Evolutionary conservation across 345 rosid species (phyloP), one percentile per base, ranked within the genome.

Genomic region (Nephelium lappaceum): DNA sequence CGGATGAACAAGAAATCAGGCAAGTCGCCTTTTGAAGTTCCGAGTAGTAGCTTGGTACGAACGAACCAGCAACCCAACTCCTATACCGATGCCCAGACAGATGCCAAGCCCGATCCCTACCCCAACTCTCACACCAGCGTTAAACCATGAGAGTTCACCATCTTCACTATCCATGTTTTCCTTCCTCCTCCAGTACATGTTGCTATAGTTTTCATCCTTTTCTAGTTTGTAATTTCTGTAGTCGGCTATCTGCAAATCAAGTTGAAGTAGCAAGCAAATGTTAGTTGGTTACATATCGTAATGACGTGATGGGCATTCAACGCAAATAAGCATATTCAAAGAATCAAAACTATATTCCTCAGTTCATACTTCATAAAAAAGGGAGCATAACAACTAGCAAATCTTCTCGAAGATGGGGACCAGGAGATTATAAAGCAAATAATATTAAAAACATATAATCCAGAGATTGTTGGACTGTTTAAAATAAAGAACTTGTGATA

Each of bases 31-130:
- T 77, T 85, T 89, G 83, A 96, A 85, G 91, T 86, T 93, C 70
- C 94, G 80, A 42, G 97, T 89, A 21, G 99, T 91, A 19, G 95
- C 68, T 73, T 90, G 93, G 86, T 93, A 95, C 49, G 94, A 85
- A 47, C 94, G 97, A 25, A 89, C 93, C 69, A 96, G 78, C 84
- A 96, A 88, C 66, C 99, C 98, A 25, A 94, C 97, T 62, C 99
- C 99, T 79, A 96, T 81, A 21, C 99, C 98, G 5, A 94, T 38
- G 70, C 98, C 98, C 53, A 96, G 86, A 73, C 97, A 96, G 76
- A 94, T 87, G 60, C 99, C 97, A 21, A 95, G 99, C 23, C 99
- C 98, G 42, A 96, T 93, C 38, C 99, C 99, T 18, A 95, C 98
- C 31, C 99, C 98, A 78, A 93, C 99, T 62, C 98, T 86, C 39